phyloP scores from a whole-genome alignment of 768 basidiomycete species.

The Agaricus blazei region DNA sequence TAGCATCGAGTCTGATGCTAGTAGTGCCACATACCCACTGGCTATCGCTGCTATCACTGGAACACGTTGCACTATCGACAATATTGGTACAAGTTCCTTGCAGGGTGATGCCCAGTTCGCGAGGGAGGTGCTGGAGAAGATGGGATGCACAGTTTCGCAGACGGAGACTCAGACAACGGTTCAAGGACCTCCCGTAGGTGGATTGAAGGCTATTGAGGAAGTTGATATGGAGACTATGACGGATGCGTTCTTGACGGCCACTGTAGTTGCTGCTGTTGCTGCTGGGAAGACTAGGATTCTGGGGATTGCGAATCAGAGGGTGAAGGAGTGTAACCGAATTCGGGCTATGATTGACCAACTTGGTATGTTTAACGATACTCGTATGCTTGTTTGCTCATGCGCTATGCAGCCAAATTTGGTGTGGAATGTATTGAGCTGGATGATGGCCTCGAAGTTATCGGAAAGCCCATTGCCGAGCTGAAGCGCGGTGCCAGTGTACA shows the following conservation, averaged over 20 bases:
- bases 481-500: conserved; percentile 74
- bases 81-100: conserved; percentile 85
- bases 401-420: conserved; percentile 79
- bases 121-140: conserved; percentile 84
- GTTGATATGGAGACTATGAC: conserved; percentile 99
- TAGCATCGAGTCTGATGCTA: conserved; percentile 93
- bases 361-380: conserved; percentile 42
- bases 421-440: conserved; percentile 88
- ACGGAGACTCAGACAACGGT: conserved; percentile 89
- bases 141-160: conserved; percentile 92
- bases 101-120: conserved; percentile 99
- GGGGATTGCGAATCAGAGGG: conserved; percentile 96
- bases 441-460: conserved; percentile 89
- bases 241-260: conserved; percentile 96
- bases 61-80: conserved; percentile 89
- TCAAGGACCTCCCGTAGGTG: conserved; percentile 77
- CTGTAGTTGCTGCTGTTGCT: conserved; percentile 83
- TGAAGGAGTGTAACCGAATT: conserved; percentile 98
- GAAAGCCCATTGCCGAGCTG: conserved; percentile 60
- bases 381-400: neutral
- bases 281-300: conserved; percentile 73
- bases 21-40: conserved; percentile 93
- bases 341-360: conserved; percentile 95
- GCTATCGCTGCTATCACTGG: conserved; percentile 97
- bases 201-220: conserved; percentile 76